Percentiles rank a stretch among this genome's conserved stretches.
phyloP scores from a whole-genome alignment of 2,329 filamentous ascomycete species.

The Escovopsis sp. region DNA sequence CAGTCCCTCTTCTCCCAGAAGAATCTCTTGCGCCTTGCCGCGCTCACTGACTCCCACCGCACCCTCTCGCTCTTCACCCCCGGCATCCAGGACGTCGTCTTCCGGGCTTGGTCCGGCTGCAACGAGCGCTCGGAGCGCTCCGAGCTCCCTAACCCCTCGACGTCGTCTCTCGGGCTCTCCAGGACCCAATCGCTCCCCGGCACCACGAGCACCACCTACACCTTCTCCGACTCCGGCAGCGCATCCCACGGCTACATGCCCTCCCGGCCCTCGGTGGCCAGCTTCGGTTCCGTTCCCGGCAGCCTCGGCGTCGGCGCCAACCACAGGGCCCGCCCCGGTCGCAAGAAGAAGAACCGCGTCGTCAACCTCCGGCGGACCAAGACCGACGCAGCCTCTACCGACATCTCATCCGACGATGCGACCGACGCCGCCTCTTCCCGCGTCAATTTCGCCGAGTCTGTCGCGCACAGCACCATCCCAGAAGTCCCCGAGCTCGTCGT shows the following conservation, averaged over 20 bases:
- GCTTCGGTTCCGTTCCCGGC: conserved; percentile 42
- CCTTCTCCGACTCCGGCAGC: conserved; percentile 57
- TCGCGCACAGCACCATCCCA: conserved; percentile 38
- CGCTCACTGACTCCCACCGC: conserved; percentile 73
- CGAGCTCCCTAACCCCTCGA: conserved; percentile 37
- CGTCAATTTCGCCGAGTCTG: conserved; percentile 45
- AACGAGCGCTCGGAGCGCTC: conserved; percentile 45
- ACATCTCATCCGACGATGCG: conserved; percentile 29
- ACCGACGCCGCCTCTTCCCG: conserved; percentile 41
- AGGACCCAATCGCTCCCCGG: conserved; percentile 46
- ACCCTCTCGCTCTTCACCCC: conserved; percentile 87
- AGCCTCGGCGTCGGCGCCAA: conserved; percentile 49
- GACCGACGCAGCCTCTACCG: conserved; percentile 35
- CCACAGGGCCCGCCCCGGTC: conserved; percentile 43
- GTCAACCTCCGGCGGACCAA: conserved; percentile 61
- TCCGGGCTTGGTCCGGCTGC: conserved; percentile 78
- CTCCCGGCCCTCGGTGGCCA: conserved; percentile 53
- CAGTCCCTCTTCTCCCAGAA: conserved; percentile 92
- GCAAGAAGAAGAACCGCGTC: conserved; percentile 72
- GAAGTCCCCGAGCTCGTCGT: conserved; percentile 42
- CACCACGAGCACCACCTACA: conserved; percentile 50
- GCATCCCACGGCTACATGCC: conserved; percentile 44
- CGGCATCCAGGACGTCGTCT: conserved; percentile 77
- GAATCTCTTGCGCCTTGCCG: conserved; percentile 70
- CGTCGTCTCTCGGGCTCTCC: conserved; percentile 37